Base-by-base conservation (phyloP, 2,329 filamentous ascomycete species). In the Sordariomycetes sp. region DNA sequence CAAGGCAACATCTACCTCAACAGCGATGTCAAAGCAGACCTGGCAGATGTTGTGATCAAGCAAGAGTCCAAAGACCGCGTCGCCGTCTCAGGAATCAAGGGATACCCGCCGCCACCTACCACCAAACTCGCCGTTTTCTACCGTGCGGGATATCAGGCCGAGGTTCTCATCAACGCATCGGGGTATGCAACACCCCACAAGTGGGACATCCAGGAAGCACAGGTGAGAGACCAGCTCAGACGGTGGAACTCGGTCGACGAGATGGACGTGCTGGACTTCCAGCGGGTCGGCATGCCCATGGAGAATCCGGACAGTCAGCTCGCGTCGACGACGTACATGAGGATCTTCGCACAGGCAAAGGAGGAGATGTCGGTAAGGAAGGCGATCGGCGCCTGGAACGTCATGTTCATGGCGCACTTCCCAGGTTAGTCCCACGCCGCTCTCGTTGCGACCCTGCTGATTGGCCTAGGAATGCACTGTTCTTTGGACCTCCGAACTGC, bases 111-210 rank as follows among this genome's bases (percentile, higher is more conserved):
- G 1, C 67, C 68, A 3, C 68, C 67, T 0, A 70, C 68, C 1
- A 72, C 67, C 2, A 72, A 72, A 41, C 53, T 67, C 6, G 66
- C 66, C n/a, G 55, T 70, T 12, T 68, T 64, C 39, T 70, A 68
- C 37, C 49, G 54, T 8, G 67, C 59, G 7, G 68, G 68, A 0
- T 72, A 58, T 37, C 61, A 70, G 43, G 55, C 55, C 3, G 57
- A 72, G 41, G 34, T 64, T 4, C 45, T 66, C 0, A 18, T 63
- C 19, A 68, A 70, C 36, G 61, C 62, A 2, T 60, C 59, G 0
- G 68, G 66, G 0, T 71, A 72, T 40, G 66, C 52, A 2, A 67
- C 63, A 0, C 41, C 48, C 2, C 50, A 63, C 39, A 74, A 74
- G 44, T 71, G 63, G 46, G 59, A 66, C 27, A 47, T 72, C 0